Conservation (phyloP, 2,329 filamentous ascomycete species). For the Fusarium gaditjirri region DNA sequence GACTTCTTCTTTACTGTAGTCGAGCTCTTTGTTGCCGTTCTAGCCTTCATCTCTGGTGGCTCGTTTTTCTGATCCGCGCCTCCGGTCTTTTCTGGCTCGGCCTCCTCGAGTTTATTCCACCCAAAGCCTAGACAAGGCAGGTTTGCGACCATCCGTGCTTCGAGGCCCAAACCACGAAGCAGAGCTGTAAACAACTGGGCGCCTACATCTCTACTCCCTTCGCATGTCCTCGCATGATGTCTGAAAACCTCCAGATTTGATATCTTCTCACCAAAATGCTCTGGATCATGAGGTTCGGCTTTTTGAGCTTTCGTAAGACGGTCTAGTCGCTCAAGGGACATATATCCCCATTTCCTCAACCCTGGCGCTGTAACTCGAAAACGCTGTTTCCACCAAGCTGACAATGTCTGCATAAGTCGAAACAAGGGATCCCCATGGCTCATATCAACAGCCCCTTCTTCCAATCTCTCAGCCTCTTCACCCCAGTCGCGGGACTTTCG, state of each 20-base stretch:
- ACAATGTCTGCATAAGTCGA: constrained; percentile 78
- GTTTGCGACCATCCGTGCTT: constrained; percentile 84
- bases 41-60: constrained; percentile 15
- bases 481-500: constrained; percentile 73
- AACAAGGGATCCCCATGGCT: constrained; percentile 86
- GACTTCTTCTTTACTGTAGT: constrained; percentile 1
- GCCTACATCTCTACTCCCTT: constrained; percentile 87
- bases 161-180: constrained; percentile 81
- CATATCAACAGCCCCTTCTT: constrained; percentile 77
- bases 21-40: neutral
- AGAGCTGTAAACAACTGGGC: constrained; percentile 91
- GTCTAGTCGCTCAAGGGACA: constrained; percentile 78
- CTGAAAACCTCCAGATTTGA: constrained; percentile 74
- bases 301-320: constrained; percentile 78
- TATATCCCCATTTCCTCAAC: constrained; percentile 89
- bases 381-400: constrained; percentile 87
- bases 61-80: neutral
- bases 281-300: constrained; percentile 68
- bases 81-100: constrained; percentile 61
- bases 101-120: constrained; percentile 88
- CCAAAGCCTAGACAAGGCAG: constrained; percentile 90
- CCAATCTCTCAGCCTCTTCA: constrained; percentile 72
- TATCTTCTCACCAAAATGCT: constrained; percentile 81
- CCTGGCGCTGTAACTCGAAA: constrained; percentile 83
- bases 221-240: constrained; percentile 72